Evolutionary conservation across 2,329 filamentous ascomycete genomes (phyloP).

Genomic region (Cercospora brassicicola): DNA sequence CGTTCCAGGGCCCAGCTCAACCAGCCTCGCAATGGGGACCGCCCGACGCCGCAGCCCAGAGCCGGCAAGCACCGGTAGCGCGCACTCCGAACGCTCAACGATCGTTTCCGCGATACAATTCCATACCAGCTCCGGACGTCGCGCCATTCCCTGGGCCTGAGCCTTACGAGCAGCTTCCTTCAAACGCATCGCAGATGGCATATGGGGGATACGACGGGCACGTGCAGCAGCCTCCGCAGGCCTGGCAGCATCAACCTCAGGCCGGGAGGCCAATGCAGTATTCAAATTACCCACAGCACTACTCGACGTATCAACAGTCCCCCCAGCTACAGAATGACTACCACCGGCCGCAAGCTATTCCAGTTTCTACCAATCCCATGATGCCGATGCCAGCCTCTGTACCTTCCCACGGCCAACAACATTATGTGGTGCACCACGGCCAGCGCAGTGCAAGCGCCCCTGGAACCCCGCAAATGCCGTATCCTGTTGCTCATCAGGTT

Average conservation of each 20-base stretch:
- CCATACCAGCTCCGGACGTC: conserved; percentile 14
- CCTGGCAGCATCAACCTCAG: conserved; percentile 10
- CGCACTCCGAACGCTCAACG: conserved; percentile 7
- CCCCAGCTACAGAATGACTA: conserved; percentile 3
- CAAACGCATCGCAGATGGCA: conserved; percentile 12
- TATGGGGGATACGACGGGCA: conserved; percentile 8
- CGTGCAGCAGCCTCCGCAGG: conserved; percentile 6
- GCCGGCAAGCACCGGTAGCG: conserved; percentile 3
- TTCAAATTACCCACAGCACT: conserved; percentile 4
- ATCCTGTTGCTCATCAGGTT: conserved; percentile 5
- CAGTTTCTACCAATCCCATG: not conserved
- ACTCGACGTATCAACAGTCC: conserved; percentile 4
- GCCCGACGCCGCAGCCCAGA: conserved; percentile 6
- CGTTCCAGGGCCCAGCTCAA: conserved; percentile 1
- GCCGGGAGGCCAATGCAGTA: conserved; percentile 13
- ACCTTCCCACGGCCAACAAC: conserved; percentile 5
- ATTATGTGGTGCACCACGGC: conserved; percentile 13
- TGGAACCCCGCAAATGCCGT: conserved; percentile 1
- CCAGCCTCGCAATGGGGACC: conserved; percentile 6
- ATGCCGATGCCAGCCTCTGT: conserved; percentile 6
- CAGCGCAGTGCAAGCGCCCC: conserved; percentile 15
- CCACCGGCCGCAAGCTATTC: not conserved
- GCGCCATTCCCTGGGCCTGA: conserved; percentile 16
- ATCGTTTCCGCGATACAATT: conserved; percentile 7
- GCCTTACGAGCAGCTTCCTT: conserved; percentile 7